These are phyloP conservation scores for Xylariaceae sp. DNA, from an alignment of 2,329 filamentous ascomycete species.

Conservation along the genomic window DNA sequence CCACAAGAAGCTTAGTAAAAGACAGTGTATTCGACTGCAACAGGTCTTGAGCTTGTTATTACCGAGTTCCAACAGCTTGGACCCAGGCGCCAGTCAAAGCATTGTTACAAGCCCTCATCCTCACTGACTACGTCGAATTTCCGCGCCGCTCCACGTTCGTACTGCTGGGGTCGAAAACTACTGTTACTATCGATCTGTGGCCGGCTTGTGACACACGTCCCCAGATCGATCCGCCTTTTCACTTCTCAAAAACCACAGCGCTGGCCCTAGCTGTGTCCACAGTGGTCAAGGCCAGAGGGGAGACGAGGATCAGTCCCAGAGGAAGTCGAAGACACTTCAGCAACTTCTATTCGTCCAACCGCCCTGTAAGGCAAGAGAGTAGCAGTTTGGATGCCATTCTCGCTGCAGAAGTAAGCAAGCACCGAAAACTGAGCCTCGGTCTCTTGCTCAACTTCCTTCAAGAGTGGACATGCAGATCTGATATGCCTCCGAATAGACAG, in stretches of 20 bases:
- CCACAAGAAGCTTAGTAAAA: constrained; percentile 1
- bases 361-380: not conserved
- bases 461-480: not conserved
- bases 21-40: constrained; percentile 1
- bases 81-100: constrained; percentile 5
- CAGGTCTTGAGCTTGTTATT: not conserved
- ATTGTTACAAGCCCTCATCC: not conserved
- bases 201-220: not conserved
- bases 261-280: not conserved
- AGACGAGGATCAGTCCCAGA: not conserved
- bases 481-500: not conserved
- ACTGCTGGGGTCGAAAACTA: constrained; percentile 4
- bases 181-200: constrained; percentile 3
- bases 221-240: not conserved
- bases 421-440: not conserved
- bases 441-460: not conserved
- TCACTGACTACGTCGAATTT: constrained; percentile 5
- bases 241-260: not conserved
- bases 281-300: not conserved
- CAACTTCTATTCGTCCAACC: not conserved
- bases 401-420: not conserved
- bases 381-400: not conserved
- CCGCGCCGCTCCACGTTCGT: not conserved
- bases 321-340: not conserved
- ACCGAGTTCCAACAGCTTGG: constrained; percentile 5